Conservation (phyloP, 129 eudicot species). For the Scalesia atractyloides region DNA sequence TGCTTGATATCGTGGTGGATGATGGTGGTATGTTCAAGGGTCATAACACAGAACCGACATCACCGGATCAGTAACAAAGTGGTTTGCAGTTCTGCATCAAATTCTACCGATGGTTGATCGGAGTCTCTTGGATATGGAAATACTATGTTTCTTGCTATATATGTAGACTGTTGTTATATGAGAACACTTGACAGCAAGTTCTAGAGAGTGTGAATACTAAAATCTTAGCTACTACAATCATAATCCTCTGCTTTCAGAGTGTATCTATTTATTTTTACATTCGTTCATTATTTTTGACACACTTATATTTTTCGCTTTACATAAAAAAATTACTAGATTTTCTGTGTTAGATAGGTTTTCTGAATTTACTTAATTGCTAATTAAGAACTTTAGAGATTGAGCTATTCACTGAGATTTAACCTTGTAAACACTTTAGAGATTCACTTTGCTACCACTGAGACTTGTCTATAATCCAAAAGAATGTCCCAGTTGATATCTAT, state of each 20-base stretch:
- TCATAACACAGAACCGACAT: not conserved
- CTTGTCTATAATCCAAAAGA: no score
- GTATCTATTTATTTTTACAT: conserved; percentile 5
- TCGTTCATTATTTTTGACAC: not conserved
- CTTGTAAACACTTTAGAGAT: no score
- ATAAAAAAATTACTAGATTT: not conserved
- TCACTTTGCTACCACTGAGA: no score
- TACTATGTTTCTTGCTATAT: not conserved
- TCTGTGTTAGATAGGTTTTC: not conserved
- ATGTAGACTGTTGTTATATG: not conserved
- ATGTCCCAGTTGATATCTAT: no score
- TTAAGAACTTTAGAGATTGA: no score
- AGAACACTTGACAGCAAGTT: conserved; percentile 15
- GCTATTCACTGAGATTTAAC: no score
- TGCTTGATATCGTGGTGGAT: conserved; percentile 56
- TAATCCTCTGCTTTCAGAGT: conserved; percentile 14
- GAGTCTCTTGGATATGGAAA: not conserved
- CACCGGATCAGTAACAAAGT: not conserved
- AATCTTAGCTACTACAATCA: conserved; percentile 21
- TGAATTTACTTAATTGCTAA: no score
- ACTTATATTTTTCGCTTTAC: not conserved
- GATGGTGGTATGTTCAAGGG: conserved; percentile 24
- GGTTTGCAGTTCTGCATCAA: not conserved
- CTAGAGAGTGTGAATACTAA: conserved; percentile 44
- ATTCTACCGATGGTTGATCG: not conserved